Evolutionary conservation across 345 rosid genomes (phyloP).

Genomic region (Chamaenerion angustifolium): DNA sequence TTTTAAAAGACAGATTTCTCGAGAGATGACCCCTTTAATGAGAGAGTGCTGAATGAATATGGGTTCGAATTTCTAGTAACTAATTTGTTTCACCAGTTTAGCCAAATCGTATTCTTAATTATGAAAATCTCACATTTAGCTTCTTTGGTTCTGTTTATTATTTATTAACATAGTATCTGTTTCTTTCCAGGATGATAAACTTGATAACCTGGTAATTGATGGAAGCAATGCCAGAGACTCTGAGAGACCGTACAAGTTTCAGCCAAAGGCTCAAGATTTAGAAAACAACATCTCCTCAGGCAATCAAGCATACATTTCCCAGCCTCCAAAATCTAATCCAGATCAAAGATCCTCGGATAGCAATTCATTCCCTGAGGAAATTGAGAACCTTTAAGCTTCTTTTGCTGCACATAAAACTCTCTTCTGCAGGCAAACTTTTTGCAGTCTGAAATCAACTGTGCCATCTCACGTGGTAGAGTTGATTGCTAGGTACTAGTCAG

Average conservation of each 20-base stretch:
- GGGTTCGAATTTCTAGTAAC: too few relatives aligned
- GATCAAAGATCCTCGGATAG: conserved; percentile 16
- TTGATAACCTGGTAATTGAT: conserved; percentile 55
- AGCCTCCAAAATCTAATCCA: conserved; percentile 12
- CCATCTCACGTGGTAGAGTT: too few relatives aligned
- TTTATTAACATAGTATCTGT: neutral
- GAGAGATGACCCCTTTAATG: too few relatives aligned
- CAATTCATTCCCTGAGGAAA: conserved; percentile 42
- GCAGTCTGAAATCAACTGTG: too few relatives aligned
- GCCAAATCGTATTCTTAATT: too few relatives aligned
- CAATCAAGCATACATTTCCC: conserved; percentile 7
- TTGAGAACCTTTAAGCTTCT: conserved; percentile 25
- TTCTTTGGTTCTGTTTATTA: neutral
- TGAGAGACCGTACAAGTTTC: conserved; percentile 57
- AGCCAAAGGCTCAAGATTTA: conserved; percentile 24
- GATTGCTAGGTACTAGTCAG: too few relatives aligned
- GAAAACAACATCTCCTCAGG: conserved; percentile 20
- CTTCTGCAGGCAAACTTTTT: neutral
- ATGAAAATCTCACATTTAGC: neutral
- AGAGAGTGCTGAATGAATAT: too few relatives aligned
- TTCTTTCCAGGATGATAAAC: conserved; percentile 65
- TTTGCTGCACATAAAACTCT: neutral
- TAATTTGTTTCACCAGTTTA: too few relatives aligned
- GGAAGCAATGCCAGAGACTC: conserved; percentile 53
- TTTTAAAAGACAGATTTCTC: too few relatives aligned